Base-by-base conservation (phyloP, 768 basidiomycete species). In the Termitomyces sp. region DNA sequence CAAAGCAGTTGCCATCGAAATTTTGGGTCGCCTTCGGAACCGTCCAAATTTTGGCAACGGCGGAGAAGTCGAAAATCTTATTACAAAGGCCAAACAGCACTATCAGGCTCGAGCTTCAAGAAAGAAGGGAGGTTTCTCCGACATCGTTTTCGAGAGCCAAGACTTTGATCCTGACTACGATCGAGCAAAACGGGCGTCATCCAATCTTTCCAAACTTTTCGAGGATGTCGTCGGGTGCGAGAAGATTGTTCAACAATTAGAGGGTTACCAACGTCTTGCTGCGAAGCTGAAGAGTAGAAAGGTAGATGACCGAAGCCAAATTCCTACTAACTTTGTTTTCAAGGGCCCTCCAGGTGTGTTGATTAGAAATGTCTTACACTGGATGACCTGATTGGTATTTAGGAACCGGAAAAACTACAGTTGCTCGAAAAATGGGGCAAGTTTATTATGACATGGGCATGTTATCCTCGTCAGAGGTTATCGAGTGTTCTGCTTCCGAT, bases 401-500 rank as follows among this genome's bases (percentile, higher is more conserved):
- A 85, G 84, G 84, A 3, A 85, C 84, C 0, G 84, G 84, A 15
- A 85, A 85, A 53, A 85, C 84, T 1, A 85, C 83, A 0, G 76
- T 76, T 0, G 84, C 83, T 1, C 73, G 84, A 3, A 85, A 85
- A 59, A 74, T 85, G 56, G 84, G 84, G 0, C 73, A 84, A 53
- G 79, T 85, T 15, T 85, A 79, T 59, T 85, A 76, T 50, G 80
- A 85, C 57, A 84, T 85, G 82, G 83, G 84, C 0, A 73, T 84
- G 56, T 64, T 84, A 0, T 61, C 67, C 7, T 64, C 63, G 9
- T 33, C 53, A 12, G 76, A 84, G n/a, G 84, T 89, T 39, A 63
- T 79, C 7, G 87, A 89, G 64, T 84, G 85, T 63, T 87, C 86
- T 0, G 85, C 84, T 0, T 77, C 85, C 1, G 88, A 89, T 57